These are phyloP conservation scores for Leptodontidium sp. DNA, from an alignment of 2,329 filamentous ascomycete species.

Conservation along the genomic window DNA sequence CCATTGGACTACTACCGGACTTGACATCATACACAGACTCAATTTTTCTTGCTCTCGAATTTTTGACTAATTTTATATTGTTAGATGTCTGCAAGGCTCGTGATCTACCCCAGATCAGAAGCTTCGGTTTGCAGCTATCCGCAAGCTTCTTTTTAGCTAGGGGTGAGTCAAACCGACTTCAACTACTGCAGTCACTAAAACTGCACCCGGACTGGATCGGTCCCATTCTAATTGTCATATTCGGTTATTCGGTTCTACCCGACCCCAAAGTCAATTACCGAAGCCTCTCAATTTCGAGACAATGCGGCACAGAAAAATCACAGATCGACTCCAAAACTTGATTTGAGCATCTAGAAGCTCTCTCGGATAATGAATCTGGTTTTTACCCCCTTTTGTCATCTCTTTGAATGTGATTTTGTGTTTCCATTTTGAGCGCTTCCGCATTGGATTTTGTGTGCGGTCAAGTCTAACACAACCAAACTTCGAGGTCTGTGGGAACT, in stretches of 20 bases:
- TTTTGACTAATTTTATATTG: slow-evolving; percentile 19
- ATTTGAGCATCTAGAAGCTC: slow-evolving; percentile 8
- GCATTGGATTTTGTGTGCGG: background rate
- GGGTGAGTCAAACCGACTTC: background rate
- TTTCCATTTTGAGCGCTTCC: background rate
- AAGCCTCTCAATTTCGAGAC: slow-evolving; percentile 1
- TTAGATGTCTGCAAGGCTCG: slow-evolving; percentile 41
- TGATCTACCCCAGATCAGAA: slow-evolving; percentile 27
- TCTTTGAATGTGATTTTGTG: slow-evolving; percentile 12
- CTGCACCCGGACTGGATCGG: background rate
- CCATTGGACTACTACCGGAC: too few species aligned
- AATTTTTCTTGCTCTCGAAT: background rate
- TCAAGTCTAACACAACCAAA: background rate
- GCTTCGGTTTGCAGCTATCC: slow-evolving; percentile 4
- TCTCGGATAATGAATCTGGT: background rate
- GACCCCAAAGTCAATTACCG: background rate
- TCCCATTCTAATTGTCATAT: background rate
- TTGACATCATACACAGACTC: background rate
- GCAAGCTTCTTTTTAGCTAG: background rate
- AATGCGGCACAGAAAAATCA: slow-evolving; percentile 3
- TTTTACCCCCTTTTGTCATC: background rate
- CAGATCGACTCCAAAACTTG: background rate
- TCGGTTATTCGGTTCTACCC: background rate
- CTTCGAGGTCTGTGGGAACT: background rate
- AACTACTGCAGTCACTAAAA: background rate